Conservation (phyloP, 2,329 filamentous ascomycete species). For the Bipolaris cookei region DNA sequence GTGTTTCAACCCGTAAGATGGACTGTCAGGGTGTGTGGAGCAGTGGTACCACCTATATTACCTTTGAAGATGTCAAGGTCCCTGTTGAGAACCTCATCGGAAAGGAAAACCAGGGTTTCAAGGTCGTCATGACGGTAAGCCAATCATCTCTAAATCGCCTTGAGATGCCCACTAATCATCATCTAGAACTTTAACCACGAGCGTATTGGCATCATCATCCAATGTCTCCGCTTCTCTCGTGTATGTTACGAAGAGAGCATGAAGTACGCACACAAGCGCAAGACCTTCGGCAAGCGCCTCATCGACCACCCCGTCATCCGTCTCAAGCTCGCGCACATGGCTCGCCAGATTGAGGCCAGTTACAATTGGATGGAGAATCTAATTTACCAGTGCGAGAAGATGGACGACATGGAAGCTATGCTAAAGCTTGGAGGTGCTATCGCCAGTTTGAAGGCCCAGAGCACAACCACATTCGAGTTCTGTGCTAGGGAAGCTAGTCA, state of each 20-base stretch:
- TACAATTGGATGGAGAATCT: constrained; percentile 97
- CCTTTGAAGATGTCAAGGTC: constrained; percentile 98
- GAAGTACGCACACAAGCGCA: constrained; percentile 96
- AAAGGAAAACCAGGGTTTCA: constrained; percentile 98
- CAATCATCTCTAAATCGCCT: neutral
- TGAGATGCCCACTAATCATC: neutral
- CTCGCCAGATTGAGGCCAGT: constrained; percentile 94
- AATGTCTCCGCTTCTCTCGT: constrained; percentile 91
- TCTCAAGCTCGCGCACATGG: constrained; percentile 98
- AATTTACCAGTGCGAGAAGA: constrained; percentile 89
- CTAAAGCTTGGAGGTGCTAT: constrained; percentile 93
- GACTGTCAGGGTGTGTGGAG: constrained; percentile 92
- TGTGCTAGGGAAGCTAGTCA: constrained; percentile 95
- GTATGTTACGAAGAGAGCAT: constrained; percentile 97
- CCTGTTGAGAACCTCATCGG: constrained; percentile 98
- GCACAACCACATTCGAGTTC: constrained; percentile 95
- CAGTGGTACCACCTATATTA: constrained; percentile 94
- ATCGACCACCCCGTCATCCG: constrained; percentile 97
- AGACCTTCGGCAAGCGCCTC: constrained; percentile 94
- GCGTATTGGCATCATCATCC: constrained; percentile 97
- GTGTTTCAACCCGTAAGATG: constrained; percentile 93
- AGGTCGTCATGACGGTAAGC: constrained; percentile 86
- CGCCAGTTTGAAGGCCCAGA: constrained; percentile 90
- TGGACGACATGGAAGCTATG: constrained; percentile 96
- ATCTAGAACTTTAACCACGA: constrained; percentile 92